These are phyloP conservation scores for Tricholomella constricta DNA, from an alignment of 768 basidiomycete genomes.

Conservation along the genomic window DNA sequence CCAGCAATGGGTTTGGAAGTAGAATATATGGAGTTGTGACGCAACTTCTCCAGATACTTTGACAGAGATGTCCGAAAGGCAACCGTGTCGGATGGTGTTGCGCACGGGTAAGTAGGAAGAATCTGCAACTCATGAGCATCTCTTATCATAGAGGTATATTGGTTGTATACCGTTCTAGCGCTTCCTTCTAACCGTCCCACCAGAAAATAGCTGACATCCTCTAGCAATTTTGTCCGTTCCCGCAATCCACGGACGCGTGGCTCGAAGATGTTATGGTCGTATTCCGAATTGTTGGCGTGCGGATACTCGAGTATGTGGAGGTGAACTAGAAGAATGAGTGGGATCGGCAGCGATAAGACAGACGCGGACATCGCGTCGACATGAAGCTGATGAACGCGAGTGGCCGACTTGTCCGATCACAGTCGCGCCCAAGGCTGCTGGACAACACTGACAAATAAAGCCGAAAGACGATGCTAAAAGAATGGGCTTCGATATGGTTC, in stretches of 20 bases:
- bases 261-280: slow-evolving; percentile 51
- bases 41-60: slow-evolving; percentile 50
- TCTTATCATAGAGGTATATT: too few species aligned
- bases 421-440: too few species aligned
- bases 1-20: slow-evolving; percentile 17
- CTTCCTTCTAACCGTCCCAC: slow-evolving; percentile 44
- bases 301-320: slow-evolving; percentile 56
- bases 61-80: slow-evolving; percentile 53
- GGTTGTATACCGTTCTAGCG: slow-evolving; percentile 27
- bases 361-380: slow-evolving; percentile 20
- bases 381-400: neutral
- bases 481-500: too few species aligned
- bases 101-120: slow-evolving; percentile 52
- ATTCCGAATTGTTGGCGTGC: slow-evolving; percentile 46
- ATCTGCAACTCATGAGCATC: slow-evolving; percentile 31
- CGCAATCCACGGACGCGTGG: slow-evolving; percentile 45
- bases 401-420: too few species aligned
- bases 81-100: slow-evolving; percentile 50
- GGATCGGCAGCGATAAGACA: slow-evolving; percentile 35
- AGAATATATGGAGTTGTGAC: slow-evolving; percentile 40
- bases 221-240: slow-evolving; percentile 52
- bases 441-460: too few species aligned
- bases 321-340: slow-evolving; percentile 53
- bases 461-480: too few species aligned
- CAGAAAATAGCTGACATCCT: slow-evolving; percentile 53